Evolutionary conservation across 306 rosid species (phyloP), one percentile per base, ranked within the genome.

Genomic region (Vigna nakashimae): DNA sequence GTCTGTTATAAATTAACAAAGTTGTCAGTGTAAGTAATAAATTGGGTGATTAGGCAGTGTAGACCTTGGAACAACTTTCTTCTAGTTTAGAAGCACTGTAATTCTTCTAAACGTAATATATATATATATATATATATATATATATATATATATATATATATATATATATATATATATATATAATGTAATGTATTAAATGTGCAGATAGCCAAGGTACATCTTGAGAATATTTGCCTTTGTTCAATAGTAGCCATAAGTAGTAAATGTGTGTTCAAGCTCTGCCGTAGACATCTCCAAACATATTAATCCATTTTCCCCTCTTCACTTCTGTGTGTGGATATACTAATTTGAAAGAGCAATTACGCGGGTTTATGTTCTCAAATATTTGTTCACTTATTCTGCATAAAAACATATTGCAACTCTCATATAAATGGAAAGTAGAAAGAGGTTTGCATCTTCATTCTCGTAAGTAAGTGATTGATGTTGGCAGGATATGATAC

Each of bases 401-500:
- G 11, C 30, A 60, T 24, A 24, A 45, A 60, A 65, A 36, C 69
- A 65, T 58, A 66, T 11, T 43, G 50, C 36, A 78, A 65, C 63
- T 52, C 60, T 76, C 45, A 32, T 53, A 45, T 55, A 65, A 49
- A 51, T 73, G 77, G 26, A 64, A 62, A 20, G 26, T 64, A 18
- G 55, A 38, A 79, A 43, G 57, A 20, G 62, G 18, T 71, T 65
- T 79, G 58, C 42, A 63, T 85, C 46, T 65, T 82, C 30, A 34
- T 70, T 66, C 57, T 76, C 34, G 4, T 30, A 30, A 64, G 71
- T 71, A 70, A 11, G 36, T 83, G 17, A 46, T 57, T 80, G 32
- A 57, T 71, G 24, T 73, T 77, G 76, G 84, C 90, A 95, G 98
- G 98, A 91, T 81, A 95, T 95, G 98, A 88, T 95, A 83, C 83